Evolutionary conservation across 352 stramenopile genomes (phyloP).

Genomic region (Globisporangium rhizosaccharum): DNA sequence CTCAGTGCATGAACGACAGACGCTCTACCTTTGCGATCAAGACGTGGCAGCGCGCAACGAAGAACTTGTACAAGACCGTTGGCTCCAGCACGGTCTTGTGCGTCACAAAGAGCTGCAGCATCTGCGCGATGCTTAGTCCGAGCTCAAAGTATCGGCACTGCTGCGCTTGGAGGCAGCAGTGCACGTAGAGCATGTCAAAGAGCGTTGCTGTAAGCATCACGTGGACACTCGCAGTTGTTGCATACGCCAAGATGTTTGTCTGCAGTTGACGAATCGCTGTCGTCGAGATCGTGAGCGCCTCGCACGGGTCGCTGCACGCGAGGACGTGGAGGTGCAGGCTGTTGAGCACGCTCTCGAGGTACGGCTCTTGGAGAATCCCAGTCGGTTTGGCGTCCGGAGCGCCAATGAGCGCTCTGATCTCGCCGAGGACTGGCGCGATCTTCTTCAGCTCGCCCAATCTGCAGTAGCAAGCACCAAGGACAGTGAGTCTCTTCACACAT

Average conservation of each 20-base stretch:
- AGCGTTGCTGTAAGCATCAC: conserved; percentile 48
- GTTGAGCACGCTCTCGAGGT: conserved; percentile 54
- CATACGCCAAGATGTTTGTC: conserved; percentile 36
- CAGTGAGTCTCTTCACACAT: background rate
- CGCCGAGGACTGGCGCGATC: conserved; percentile 33
- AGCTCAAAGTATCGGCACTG: conserved; percentile 69
- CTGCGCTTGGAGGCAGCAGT: conserved; percentile 48
- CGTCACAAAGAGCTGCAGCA: conserved; percentile 45
- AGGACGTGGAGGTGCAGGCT: conserved; percentile 34
- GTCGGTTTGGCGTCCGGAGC: conserved; percentile 3
- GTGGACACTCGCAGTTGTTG: conserved; percentile 26
- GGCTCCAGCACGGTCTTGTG: conserved; percentile 42
- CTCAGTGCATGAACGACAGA: background rate
- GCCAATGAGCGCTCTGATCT: conserved; percentile 24
- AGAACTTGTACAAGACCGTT: conserved; percentile 44
- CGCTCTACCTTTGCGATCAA: conserved; percentile 64
- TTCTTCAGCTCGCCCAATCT: conserved; percentile 43
- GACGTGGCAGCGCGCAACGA: conserved; percentile 46
- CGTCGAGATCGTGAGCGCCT: conserved; percentile 44
- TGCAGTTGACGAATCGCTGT: conserved; percentile 47
- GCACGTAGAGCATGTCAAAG: conserved; percentile 65
- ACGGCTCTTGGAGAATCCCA: conserved; percentile 24
- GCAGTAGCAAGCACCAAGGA: background rate
- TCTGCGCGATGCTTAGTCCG: conserved; percentile 47
- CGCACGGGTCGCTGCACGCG: conserved; percentile 32